Base-by-base conservation (phyloP, 2,329 filamentous ascomycete genomes). In the Pseudocercospora macadamiae region DNA sequence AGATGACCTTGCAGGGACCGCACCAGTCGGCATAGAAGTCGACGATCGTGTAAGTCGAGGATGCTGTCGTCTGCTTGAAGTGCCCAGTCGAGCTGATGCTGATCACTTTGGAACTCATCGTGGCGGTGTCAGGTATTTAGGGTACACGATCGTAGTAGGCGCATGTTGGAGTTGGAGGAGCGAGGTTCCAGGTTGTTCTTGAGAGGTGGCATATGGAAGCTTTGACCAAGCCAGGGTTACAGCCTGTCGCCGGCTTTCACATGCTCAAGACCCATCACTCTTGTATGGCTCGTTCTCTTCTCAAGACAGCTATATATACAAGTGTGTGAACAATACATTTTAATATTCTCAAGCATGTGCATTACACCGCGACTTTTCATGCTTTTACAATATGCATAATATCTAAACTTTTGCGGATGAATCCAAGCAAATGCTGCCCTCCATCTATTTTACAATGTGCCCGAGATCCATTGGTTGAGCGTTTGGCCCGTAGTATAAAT, bases 401-500 rank as follows among this genome's bases (percentile, higher is more conserved):
- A 32, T 30, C 16, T 49, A 30, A 34, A 49, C 47, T 49, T 49
- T 30, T 34, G 16, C 14, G 32, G 25, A 49, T 18, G 26, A 28
- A 28, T 49, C 23, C 25, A n/a, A 49, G 32, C 12, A 30, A 49
- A 32, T 49, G 47, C 47, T 34, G n/a, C 26, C 21, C 47, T n/a
- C 26, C 8, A 8, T 49, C 47, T 16, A 23, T 18, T 16, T 57
- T 36, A 61, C 39, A 64, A 30, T n/a, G 51, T 51, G 3, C 62
- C 62, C 21, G 61, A 63, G 14, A 68, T 58, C 70, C 70, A 73
- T 51, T 71, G 68, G 39, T 65, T 63, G 30, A 73, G 28, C 3
- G 69, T 90, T 47, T 91, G 82, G 12, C 76, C 70, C 0, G 88
- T 90, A 0, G 89, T 90, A 69, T 89, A 91, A 0, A 87, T 76